These are phyloP conservation scores for Petunia axillaris DNA, from an alignment of 257 asterid species.

Conservation along the genomic window DNA sequence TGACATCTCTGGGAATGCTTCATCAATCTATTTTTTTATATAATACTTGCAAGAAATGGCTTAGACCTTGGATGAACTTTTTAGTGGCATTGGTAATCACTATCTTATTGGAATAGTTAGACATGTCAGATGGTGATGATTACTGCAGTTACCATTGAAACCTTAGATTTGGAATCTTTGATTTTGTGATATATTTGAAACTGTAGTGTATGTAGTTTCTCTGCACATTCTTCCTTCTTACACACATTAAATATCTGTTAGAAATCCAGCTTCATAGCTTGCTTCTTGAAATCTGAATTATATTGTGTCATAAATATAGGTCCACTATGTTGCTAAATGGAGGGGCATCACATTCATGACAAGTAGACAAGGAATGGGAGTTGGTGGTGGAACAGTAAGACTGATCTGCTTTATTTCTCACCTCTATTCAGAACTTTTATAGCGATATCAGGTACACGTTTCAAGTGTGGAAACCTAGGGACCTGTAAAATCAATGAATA, in stretches of 20 bases:
- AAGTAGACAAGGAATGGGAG: slow-evolving; percentile 92
- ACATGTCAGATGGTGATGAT: background rate
- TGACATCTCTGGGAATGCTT: slow-evolving; percentile 1
- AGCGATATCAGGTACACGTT: background rate
- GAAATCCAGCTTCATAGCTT: background rate
- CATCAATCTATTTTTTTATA: background rate
- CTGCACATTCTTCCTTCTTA: slow-evolving; percentile 2
- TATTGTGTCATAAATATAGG: slow-evolving; percentile 45
- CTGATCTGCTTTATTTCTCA: background rate
- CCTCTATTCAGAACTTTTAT: background rate
- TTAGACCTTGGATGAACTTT: background rate
- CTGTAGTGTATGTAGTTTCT: background rate
- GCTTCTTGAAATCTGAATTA: slow-evolving; percentile 14
- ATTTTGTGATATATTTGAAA: background rate
- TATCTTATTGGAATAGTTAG: background rate
- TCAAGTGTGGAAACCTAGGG: background rate
- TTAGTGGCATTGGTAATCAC: background rate
- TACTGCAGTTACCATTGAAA: background rate
- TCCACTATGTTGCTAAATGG: slow-evolving; percentile 99
- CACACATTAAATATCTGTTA: background rate
- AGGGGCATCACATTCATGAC: slow-evolving; percentile 89
- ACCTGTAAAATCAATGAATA: background rate
- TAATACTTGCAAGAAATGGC: background rate
- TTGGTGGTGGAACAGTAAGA: slow-evolving; percentile 94
- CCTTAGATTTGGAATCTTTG: background rate